phyloP scores from a whole-genome alignment of 345 rosid genomes.

The Zanthoxylum bungeanum region DNA sequence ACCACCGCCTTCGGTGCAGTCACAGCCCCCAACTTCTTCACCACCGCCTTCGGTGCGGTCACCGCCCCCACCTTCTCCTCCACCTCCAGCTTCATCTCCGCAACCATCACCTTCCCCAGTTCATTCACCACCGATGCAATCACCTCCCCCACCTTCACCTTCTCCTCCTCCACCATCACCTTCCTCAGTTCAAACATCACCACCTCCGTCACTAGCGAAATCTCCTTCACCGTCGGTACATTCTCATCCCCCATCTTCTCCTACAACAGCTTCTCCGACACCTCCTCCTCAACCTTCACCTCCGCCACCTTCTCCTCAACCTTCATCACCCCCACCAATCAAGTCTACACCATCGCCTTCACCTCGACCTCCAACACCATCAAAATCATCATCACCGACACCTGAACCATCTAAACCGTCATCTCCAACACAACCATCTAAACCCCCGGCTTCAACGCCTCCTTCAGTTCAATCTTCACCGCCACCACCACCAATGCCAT shows the following conservation, averaged over 20 bases:
- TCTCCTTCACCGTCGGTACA: neutral
- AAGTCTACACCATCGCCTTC: neutral
- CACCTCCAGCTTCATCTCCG: conserved; percentile 2
- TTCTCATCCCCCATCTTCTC: neutral
- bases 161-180: neutral
- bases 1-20: neutral
- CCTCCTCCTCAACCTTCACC: neutral
- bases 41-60: too few species aligned
- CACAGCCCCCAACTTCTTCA: neutral
- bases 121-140: neutral
- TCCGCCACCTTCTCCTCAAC: neutral
- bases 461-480: too few species aligned
- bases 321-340: neutral
- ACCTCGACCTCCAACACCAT: neutral
- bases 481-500: too few species aligned
- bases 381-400: neutral
- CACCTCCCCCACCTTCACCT: neutral
- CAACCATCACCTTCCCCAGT: neutral
- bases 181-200: neutral
- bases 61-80: neutral
- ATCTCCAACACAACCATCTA: neutral
- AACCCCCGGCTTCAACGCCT: too few species aligned
- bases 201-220: neutral
- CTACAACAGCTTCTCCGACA: neutral
- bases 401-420: neutral